phyloP scores from a whole-genome alignment of 371 early-diverging fungal genomes.

The Lichtheimia corymbifera region DNA sequence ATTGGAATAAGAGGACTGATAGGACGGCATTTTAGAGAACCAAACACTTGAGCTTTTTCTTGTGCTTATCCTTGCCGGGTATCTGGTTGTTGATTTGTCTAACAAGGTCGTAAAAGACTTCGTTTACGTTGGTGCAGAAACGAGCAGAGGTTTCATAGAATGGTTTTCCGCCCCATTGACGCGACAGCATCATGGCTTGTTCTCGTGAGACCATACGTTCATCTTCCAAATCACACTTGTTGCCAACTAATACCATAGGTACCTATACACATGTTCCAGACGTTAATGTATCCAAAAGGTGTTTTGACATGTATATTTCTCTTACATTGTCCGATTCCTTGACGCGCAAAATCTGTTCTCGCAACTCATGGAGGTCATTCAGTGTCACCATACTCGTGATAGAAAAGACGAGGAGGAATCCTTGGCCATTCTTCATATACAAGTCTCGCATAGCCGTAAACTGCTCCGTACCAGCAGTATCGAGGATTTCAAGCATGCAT shows the following conservation, averaged over 20 bases:
- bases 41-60: constrained; percentile 18
- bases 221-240: constrained; percentile 84
- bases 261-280: constrained; percentile 48
- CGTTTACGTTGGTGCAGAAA: constrained; percentile 83
- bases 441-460: constrained; percentile 92
- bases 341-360: constrained; percentile 81
- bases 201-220: constrained; percentile 79
- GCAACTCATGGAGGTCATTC: constrained; percentile 76
- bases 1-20: not conserved
- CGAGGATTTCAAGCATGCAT: constrained; percentile 89
- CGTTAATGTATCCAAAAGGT: not conserved
- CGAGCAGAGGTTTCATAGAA: constrained; percentile 88
- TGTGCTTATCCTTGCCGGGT: constrained; percentile 15
- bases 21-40: constrained; percentile 10
- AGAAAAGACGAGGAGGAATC: constrained; percentile 87
- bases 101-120: constrained; percentile 65
- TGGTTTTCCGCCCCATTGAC: constrained; percentile 72
- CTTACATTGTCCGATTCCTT: constrained; percentile 77
- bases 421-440: constrained; percentile 93
- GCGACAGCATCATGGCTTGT: constrained; percentile 64
- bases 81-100: constrained; percentile 58
- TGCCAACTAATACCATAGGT: constrained; percentile 85
- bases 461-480: constrained; percentile 89
- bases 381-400: constrained; percentile 83
- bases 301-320: not conserved